These are phyloP conservation scores for Wilcoxina mikolae DNA, from an alignment of 495 filamentous ascomycete genomes.

Conservation along the genomic window DNA sequence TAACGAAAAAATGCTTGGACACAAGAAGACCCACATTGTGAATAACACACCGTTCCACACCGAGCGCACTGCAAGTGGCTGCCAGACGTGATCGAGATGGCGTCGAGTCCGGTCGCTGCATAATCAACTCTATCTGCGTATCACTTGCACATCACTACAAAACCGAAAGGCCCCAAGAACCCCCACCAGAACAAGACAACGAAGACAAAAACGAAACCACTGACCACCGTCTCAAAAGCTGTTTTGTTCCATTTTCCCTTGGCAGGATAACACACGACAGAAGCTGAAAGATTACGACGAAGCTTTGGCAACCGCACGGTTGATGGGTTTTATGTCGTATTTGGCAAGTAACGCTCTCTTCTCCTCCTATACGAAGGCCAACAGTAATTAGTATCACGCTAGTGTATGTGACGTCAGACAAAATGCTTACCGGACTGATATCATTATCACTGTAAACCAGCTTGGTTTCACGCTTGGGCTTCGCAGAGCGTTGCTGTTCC, in stretches of 20 bases:
- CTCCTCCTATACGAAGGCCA: slow-evolving; percentile 3
- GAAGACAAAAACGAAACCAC: slow-evolving; percentile 2
- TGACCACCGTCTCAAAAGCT: slow-evolving; percentile 3
- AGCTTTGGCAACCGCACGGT: neutral
- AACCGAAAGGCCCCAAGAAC: neutral
- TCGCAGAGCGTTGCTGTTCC: slow-evolving; percentile 5
- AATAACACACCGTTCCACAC: neutral
- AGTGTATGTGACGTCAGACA: neutral
- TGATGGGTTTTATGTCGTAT: neutral
- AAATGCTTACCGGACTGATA: slow-evolving; percentile 28
- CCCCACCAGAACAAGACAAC: neutral
- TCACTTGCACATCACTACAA: neutral
- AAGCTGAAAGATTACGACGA: neutral
- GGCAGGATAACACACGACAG: neutral
- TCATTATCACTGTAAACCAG: slow-evolving; percentile 27
- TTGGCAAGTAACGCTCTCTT: neutral
- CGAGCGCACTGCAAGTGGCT: neutral
- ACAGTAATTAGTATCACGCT: neutral
- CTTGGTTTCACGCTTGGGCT: slow-evolving; percentile 23
- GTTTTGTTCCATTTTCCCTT: neutral
- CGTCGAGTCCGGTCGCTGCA: neutral
- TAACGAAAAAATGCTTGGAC: neutral
- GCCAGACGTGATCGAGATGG: neutral
- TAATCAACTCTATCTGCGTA: neutral
- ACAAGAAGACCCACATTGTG: neutral